Evolutionary conservation across 192 early-diverging fungal genomes (phyloP), one percentile per base, ranked within the genome.

Genomic region (Spinellus fusiger): DNA sequence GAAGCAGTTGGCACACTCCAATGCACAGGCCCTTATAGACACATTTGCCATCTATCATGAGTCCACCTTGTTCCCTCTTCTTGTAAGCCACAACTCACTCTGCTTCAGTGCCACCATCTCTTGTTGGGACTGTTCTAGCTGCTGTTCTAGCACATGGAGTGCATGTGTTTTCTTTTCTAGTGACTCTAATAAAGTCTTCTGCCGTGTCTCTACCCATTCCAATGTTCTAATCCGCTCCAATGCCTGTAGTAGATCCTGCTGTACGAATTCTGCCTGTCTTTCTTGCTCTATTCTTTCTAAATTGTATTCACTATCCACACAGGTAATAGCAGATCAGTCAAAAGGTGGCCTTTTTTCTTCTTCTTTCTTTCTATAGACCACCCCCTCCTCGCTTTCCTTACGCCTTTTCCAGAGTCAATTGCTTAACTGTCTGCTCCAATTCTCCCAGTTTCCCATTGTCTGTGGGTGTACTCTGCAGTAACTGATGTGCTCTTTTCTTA

Each of bases 401-500:
- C 68, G 22, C 62, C 20, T 56, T 63, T 38, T 77, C 68, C 32
- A 53, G 26, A 37, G 63, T 54, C 16, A 77, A 38, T 44, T 67
- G 69, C 27, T 65, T 68, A 10, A 73, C 46, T 32, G 51, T 8
- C 13, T 31, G 40, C 54, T 74, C 55, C 54, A 72, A 32, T 58
- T 73, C 61, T 51, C 52, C 54, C 57, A 65, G 34, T 50, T 35
- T 28, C 0, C 13, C 33, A 38, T 18, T 18, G 18, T 48, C 51
- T 32, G 26, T 15, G 9, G 62, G 32, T 20, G 50, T 28, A 32
- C 31, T 63, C 59, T 83, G 64, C 47, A 83, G 54, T 54, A 83
- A 60, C 32, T 64, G 25, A 59, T 78, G 73, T 0, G 82, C 82
- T 1, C 82, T 67, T 38, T 75, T 70, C 54, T 81, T 80, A 49